A percentile compares a stretch with the other conserved stretches of the same genome.
phyloP scores from a whole-genome alignment of 345 rosid species.

The Gossypium turneri region DNA sequence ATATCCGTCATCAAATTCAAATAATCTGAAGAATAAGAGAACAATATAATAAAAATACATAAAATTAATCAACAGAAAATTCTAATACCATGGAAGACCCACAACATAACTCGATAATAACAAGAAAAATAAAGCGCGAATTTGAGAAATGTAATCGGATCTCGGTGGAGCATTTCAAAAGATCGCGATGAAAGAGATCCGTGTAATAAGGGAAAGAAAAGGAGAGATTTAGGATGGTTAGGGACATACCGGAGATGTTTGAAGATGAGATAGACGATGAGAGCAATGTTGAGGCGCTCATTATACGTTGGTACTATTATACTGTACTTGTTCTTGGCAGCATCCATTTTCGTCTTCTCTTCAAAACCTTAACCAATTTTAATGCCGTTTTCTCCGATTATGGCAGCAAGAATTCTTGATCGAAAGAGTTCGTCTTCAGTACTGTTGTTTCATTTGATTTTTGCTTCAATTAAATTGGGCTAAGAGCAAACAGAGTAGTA shows the following conservation, averaged over 20 bases:
- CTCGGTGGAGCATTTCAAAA: not conserved
- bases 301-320: constrained; percentile 88
- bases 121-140: not conserved
- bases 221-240: not conserved
- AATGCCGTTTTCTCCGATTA: constrained; percentile 7
- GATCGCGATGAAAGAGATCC: not conserved
- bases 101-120: constrained; percentile 5
- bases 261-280: constrained; percentile 82
- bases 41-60: not conserved
- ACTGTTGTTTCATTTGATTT: not conserved
- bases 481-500: not conserved
- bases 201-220: not conserved
- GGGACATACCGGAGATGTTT: constrained; percentile 68
- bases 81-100: not conserved
- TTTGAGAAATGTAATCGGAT: not conserved
- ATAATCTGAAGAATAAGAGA: not conserved
- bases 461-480: not conserved
- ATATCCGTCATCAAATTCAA: not conserved
- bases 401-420: not conserved
- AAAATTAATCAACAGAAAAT: not conserved
- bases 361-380: not conserved
- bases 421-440: not conserved
- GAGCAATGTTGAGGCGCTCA: constrained; percentile 90
- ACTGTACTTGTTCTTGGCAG: constrained; percentile 55
- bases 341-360: constrained; percentile 8